Evolutionary conservation across 306 rosid genomes (phyloP), one percentile per base, ranked within the genome.

Genomic region (Lathyrus oleraceus): DNA sequence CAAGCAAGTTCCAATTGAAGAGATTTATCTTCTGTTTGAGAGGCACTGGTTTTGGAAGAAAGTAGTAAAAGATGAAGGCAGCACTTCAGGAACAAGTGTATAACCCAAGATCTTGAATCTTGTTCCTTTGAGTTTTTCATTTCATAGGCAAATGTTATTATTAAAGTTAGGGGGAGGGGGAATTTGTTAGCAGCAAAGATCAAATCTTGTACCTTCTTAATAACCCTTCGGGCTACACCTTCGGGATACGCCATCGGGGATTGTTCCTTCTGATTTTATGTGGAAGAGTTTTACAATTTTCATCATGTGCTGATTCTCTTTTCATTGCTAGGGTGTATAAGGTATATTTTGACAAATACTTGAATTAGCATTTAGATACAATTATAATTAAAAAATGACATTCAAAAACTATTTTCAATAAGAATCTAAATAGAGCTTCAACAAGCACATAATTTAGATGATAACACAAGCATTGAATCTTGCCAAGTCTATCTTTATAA

Each of bases 1-100:
- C 6, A 91, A 91, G 65, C 90, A 91, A 67, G 92, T 91, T 10
- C 97, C 97, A 1, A 91, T 91, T 5, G 97, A 91, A 63, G 97
- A 91, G 81, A 72, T 91, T 58, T 83, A 88, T 71, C 88, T 85
- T 40, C 79, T 91, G 5, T 91, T 82, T 78, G 78, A 91, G 71
- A 81, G 65, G 2, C 97, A 88, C 19, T 85, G 95, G 96, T 85
- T 83, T 28, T 91, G 97, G 96, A 91, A 80, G 76, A 76, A 70
- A 21, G 3, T 73, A 0, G 83, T 87, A 1, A 58, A 27, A 62
- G 42, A 10, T 1, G 67, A 40, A 7, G 43, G 57, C 42, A 5
- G 6, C 3, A 52, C 7, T 2, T 10, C 52, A 8, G 28, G 1
- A 10, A 40, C 75, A 40, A 12, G 12, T 2, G 45, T 45, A 28